Base-by-base conservation (phyloP, 371 early-diverging fungal species). In the Neoconidiobolus thromboides region DNA sequence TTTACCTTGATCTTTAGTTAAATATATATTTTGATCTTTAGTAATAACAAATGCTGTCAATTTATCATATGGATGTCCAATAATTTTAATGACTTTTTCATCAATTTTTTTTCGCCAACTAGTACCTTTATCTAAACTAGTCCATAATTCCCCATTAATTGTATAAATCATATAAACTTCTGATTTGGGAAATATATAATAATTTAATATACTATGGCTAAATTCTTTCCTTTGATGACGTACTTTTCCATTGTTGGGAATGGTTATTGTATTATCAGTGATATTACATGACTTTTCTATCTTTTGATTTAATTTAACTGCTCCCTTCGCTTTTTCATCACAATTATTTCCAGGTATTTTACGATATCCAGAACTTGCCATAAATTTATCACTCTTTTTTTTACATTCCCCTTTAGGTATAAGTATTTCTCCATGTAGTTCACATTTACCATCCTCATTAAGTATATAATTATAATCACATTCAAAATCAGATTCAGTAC, bases 401-500 rank as follows among this genome's bases (percentile, higher is more conserved):
- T 63, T 73, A 68, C 88, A 89, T 12, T 68, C 56, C 53, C 73
- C 78, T 1, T 65, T 66, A 2, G 77, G 70, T 10, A 86, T 68
- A 3, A 62, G 62, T 63, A 78, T 77, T 38, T 70, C 66, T 2
- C 79, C 83, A 7, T 67, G 64, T 50, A 75, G 73, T 3, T 69
- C 67, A 67, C 90, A 90, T 40, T 70, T 61, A 10, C 79, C 77
- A 50, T 73, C 64, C 0, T 40, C 62, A 60, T 78, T 65, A 2
- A 75, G 77, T 12, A 76, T 76, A 69, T 81, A 93, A 65, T 86
- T 82, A 64, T 78, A 85, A 67, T 92, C 93, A 67, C 97, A 96
- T 72, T 95, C 95, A 64, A 78, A 95, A 69, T 96, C 96, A 37
- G 76, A 76, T 43, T 75, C 76, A 0, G 84, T 74, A 69, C 97